Percentiles rank a stretch among this genome's conserved stretches.
phyloP scores from a whole-genome alignment of 192 early-diverging fungal species.

The Phycomyces nitens region DNA sequence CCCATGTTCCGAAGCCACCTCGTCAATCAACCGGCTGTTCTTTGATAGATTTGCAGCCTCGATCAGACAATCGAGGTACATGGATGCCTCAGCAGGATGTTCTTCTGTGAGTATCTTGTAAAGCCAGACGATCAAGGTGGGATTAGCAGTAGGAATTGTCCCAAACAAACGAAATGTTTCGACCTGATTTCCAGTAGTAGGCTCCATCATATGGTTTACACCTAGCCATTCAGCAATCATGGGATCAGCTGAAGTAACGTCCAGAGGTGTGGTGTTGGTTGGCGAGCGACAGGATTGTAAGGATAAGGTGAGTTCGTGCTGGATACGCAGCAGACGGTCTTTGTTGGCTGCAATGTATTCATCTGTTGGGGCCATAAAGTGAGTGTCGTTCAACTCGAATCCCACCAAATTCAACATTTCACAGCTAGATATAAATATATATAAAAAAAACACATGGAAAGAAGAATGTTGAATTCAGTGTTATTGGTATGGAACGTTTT shows the following conservation, averaged over 20 bases:
- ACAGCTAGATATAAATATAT: too few relatives aligned
- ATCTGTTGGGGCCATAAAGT: slow-evolving; percentile 11
- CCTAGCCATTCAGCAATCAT: slow-evolving; percentile 7
- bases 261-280: background rate
- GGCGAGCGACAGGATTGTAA: background rate
- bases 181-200: background rate
- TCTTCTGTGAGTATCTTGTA: slow-evolving; percentile 47
- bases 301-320: slow-evolving; percentile 10
- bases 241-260: slow-evolving; percentile 14
- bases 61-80: slow-evolving; percentile 44
- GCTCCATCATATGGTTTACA: background rate
- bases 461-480: slow-evolving; percentile 4
- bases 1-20: slow-evolving; percentile 50
- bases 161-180: slow-evolving; percentile 12
- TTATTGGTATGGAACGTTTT: background rate
- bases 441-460: background rate
- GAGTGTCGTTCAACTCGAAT: slow-evolving; percentile 24
- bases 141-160: slow-evolving; percentile 41
- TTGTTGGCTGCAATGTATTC: background rate
- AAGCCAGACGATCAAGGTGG: slow-evolving; percentile 48
- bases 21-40: slow-evolving; percentile 35
- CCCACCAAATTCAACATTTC: slow-evolving; percentile 22
- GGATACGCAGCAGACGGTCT: slow-evolving; percentile 4
- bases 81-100: slow-evolving; percentile 25
- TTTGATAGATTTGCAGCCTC: slow-evolving; percentile 34